Conservation (phyloP, 192 early-diverging fungal genomes). For the Coemansia sp. region DNA sequence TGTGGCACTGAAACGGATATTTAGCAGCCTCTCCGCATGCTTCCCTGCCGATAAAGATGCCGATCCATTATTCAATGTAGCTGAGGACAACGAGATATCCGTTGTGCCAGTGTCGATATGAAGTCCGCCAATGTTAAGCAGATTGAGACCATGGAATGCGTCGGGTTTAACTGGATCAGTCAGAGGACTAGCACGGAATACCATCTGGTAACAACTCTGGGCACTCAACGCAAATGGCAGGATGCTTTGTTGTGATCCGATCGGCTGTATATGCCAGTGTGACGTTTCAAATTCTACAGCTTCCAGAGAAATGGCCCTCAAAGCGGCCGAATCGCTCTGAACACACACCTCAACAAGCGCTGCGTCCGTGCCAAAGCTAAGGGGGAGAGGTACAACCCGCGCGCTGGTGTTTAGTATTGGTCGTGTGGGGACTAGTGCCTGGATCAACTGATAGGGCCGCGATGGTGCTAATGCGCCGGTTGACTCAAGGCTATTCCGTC, state of each 20-base stretch:
- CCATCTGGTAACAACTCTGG: constrained; percentile 21
- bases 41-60: neutral
- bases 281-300: constrained; percentile 15
- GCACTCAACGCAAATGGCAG: constrained; percentile 17
- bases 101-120: neutral
- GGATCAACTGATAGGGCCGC: constrained; percentile 18
- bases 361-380: constrained; percentile 32
- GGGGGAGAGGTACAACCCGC: constrained; percentile 24
- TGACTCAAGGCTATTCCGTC: neutral
- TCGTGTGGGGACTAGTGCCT: constrained; percentile 33
- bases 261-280: constrained; percentile 35
- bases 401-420: constrained; percentile 26
- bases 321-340: constrained; percentile 8
- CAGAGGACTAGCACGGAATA: constrained; percentile 23
- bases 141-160: constrained; percentile 7
- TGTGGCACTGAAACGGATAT: neutral
- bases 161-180: neutral
- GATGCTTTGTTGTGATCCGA: constrained; percentile 6
- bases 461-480: neutral
- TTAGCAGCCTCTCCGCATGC: neutral
- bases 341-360: constrained; percentile 31
- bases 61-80: neutral
- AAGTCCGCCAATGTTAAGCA: constrained; percentile 17
- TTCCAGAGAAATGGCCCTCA: constrained; percentile 4
- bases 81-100: neutral